Conservation (phyloP, 768 basidiomycete genomes). For the Lactifluus echinatus region DNA sequence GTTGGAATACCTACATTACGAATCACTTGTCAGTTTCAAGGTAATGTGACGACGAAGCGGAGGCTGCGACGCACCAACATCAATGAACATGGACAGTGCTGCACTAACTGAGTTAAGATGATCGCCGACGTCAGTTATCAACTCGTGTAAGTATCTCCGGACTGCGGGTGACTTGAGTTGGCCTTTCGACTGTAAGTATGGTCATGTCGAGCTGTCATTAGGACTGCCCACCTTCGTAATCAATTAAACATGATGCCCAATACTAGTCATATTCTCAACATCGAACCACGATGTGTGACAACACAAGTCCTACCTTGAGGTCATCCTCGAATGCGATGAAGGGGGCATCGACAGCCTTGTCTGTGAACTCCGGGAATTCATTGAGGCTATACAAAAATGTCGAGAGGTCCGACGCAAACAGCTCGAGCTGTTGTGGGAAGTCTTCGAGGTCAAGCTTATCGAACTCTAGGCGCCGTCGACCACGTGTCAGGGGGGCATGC, state of each 20-base stretch:
- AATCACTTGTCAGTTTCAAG: neutral
- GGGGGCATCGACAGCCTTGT: slow-evolving; percentile 61
- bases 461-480: slow-evolving; percentile 41
- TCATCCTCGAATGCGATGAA: slow-evolving; percentile 62
- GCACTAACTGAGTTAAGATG: slow-evolving; percentile 61
- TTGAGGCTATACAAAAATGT: slow-evolving; percentile 64
- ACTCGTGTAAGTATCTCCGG: slow-evolving; percentile 64
- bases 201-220: neutral
- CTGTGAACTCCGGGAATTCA: slow-evolving; percentile 72
- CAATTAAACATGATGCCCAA: slow-evolving; percentile 63
- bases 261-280: slow-evolving; percentile 35
- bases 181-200: slow-evolving; percentile 30
- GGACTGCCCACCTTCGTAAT: slow-evolving; percentile 44
- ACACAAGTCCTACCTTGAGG: slow-evolving; percentile 39
- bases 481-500: slow-evolving; percentile 34
- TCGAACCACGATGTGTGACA: too few species aligned
- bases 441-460: slow-evolving; percentile 56
- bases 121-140: slow-evolving; percentile 62
- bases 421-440: slow-evolving; percentile 58
- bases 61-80: slow-evolving; percentile 47
- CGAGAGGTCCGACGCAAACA: slow-evolving; percentile 52
- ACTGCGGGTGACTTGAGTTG: slow-evolving; percentile 70
- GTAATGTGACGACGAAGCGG: slow-evolving; percentile 4
- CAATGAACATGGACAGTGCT: slow-evolving; percentile 62
- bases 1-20: slow-evolving; percentile 52